These are phyloP conservation scores for Discostella stelligera DNA, from an alignment of 352 stramenopile species.

Conservation along the genomic window DNA sequence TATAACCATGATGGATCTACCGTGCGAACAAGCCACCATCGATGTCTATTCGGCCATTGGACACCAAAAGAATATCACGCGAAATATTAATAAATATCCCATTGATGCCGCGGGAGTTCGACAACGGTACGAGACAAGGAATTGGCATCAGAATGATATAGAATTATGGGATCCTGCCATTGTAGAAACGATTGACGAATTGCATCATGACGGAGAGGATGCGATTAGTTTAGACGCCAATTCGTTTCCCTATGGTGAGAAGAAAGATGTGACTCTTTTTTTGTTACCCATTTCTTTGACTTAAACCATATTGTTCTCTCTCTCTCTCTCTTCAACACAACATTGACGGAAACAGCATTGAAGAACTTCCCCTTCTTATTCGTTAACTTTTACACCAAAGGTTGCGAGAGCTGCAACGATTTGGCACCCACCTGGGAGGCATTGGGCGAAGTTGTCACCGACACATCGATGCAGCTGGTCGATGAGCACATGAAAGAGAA, in stretches of 20 bases:
- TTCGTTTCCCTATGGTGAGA: conserved; percentile 59
- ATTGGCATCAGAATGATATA: conserved; percentile 64
- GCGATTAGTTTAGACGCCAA: conserved; percentile 60
- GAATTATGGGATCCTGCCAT: conserved; percentile 63
- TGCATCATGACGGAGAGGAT: conserved; percentile 71
- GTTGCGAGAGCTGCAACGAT: conserved; percentile 51
- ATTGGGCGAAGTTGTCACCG: conserved; percentile 65
- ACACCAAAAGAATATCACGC: conserved; percentile 68
- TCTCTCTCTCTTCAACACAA: conserved; percentile 33
- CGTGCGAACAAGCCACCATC: conserved; percentile 67
- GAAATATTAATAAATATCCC: conserved; percentile 58
- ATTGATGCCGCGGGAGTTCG: conserved; percentile 41
- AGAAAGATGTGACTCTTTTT: background rate
- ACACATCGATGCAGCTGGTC: conserved; percentile 50
- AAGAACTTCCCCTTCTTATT: conserved; percentile 43
- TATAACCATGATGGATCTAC: conserved; percentile 79
- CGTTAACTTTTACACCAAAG: conserved; percentile 52
- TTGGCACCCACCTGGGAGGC: conserved; percentile 72
- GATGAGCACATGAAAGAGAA: conserved; percentile 56
- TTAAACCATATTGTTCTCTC: conserved; percentile 49
- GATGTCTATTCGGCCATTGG: conserved; percentile 66
- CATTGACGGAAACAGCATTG: conserved; percentile 24
- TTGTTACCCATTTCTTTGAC: background rate
- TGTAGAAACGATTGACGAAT: conserved; percentile 60
- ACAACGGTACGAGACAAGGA: conserved; percentile 38